Conservation (phyloP, 2,329 filamentous ascomycete species). For the Nemania sp. region DNA sequence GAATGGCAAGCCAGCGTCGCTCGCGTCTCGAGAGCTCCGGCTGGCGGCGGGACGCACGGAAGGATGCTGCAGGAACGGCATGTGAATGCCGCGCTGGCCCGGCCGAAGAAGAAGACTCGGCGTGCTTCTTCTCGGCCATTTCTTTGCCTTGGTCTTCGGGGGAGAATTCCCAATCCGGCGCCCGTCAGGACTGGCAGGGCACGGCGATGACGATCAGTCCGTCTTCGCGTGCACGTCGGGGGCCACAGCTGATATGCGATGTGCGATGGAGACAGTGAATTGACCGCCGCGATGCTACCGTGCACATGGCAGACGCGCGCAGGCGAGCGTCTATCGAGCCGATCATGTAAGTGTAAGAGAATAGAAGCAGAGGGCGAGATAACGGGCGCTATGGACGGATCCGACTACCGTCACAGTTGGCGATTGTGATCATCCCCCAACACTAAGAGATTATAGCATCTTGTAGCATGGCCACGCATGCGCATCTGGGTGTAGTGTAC, state of each 20-base stretch:
- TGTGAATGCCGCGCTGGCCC: constrained; percentile 48
- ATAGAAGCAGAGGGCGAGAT: not conserved
- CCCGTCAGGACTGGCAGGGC: constrained; percentile 1
- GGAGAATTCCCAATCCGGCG: constrained; percentile 11
- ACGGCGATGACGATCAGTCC: not conserved
- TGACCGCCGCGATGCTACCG: constrained; percentile 8
- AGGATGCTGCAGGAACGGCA: constrained; percentile 52
- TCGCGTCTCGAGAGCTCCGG: constrained; percentile 6
- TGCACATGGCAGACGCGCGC: constrained; percentile 17
- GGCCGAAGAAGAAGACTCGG: constrained; percentile 44
- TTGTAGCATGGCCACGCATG: constrained; percentile 19
- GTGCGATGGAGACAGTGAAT: constrained; percentile 7
- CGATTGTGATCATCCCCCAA: constrained; percentile 9
- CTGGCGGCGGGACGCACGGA: constrained; percentile 50
- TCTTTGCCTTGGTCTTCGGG: constrained; percentile 23
- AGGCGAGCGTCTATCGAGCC: constrained; percentile 2
- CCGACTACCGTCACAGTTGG: constrained; percentile 9
- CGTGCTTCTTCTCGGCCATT: constrained; percentile 52
- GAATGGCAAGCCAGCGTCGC: constrained; percentile 1
- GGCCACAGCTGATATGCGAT: constrained; percentile 2
- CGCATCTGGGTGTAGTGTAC: not conserved
- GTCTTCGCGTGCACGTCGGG: constrained; percentile 5
- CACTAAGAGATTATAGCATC: constrained; percentile 20
- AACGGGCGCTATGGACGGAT: constrained; percentile 6
- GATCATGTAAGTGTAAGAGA: constrained; percentile 18